These are phyloP conservation scores for Aspergillus eucalypticola DNA, from an alignment of 2,329 filamentous ascomycete genomes.

Conservation along the genomic window DNA sequence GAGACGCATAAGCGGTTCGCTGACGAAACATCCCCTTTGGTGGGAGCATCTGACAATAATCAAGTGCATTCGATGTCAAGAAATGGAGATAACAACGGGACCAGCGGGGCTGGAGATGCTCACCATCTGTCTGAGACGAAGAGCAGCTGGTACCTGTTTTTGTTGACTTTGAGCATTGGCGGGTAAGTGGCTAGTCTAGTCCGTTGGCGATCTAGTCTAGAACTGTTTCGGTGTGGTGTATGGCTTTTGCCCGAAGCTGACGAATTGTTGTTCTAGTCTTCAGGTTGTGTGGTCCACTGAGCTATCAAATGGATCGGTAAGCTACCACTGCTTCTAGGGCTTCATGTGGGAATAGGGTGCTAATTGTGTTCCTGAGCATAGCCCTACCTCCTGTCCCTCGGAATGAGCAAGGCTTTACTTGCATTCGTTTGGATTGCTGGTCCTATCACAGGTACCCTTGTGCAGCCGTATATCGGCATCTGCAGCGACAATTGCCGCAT, in stretches of 20 bases:
- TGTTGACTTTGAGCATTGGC: slow-evolving; percentile 83
- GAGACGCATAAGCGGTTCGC: slow-evolving; percentile 18
- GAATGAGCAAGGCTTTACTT: slow-evolving; percentile 79
- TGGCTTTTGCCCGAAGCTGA: slow-evolving; percentile 7
- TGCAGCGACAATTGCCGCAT: slow-evolving; percentile 75
- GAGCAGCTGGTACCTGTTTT: slow-evolving; percentile 79
- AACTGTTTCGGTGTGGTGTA: neutral
- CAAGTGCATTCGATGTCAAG: slow-evolving; percentile 21
- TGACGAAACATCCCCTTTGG: slow-evolving; percentile 34
- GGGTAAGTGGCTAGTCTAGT: slow-evolving; percentile 49
- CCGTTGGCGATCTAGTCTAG: neutral
- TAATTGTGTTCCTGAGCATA: slow-evolving; percentile 18
- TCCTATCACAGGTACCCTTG: slow-evolving; percentile 73
- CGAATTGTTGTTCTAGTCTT: slow-evolving; percentile 51
- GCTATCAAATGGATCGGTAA: slow-evolving; percentile 81
- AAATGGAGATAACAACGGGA: slow-evolving; percentile 8
- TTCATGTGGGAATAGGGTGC: neutral
- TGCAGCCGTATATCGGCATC: slow-evolving; percentile 82
- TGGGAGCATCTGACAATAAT: slow-evolving; percentile 26
- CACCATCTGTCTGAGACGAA: slow-evolving; percentile 60
- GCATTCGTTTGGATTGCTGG: slow-evolving; percentile 84
- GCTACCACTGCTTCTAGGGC: slow-evolving; percentile 23
- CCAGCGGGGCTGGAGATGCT: slow-evolving; percentile 39
- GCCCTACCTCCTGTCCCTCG: slow-evolving; percentile 76
- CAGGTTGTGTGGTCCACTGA: slow-evolving; percentile 97